phyloP scores from a whole-genome alignment of 139 green algal species.

The Auxenochlorella pyrenoidosa region DNA sequence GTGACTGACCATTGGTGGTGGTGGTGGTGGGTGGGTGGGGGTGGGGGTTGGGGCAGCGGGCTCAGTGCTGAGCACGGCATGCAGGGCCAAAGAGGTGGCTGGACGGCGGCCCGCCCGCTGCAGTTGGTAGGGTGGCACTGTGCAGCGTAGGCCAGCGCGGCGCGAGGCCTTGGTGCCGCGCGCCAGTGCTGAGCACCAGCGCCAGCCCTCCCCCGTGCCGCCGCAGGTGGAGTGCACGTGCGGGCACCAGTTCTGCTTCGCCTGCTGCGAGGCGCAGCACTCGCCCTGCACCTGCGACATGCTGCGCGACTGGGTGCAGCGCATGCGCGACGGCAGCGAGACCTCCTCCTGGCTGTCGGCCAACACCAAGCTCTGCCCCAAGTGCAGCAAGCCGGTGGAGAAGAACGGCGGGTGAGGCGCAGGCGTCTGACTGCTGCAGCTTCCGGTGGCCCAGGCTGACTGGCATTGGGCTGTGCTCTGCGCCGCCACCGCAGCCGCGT shows the following conservation, averaged over 20 bases:
- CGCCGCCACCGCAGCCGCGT: too few relatives aligned
- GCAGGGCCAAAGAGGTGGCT: background rate
- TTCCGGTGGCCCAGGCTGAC: too few relatives aligned
- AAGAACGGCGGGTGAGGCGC: constrained; percentile 81
- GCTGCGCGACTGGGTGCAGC: constrained; percentile 84
- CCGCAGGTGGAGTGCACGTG: constrained; percentile 68
- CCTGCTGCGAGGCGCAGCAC: constrained; percentile 81
- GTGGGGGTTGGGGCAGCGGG: background rate
- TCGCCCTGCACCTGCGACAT: constrained; percentile 91
- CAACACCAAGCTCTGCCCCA: constrained; percentile 88
- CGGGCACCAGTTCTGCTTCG: constrained; percentile 88
- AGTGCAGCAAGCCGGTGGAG: constrained; percentile 85
- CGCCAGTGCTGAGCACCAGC: background rate
- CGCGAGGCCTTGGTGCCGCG: too few relatives aligned
- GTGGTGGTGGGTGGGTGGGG: background rate
- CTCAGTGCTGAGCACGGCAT: background rate
- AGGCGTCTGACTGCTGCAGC: background rate
- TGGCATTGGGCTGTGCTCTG: too few relatives aligned
- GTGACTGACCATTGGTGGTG: too few relatives aligned
- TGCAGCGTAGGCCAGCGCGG: background rate
- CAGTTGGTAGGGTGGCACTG: too few relatives aligned
- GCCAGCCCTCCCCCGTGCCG: background rate
- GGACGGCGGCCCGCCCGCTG: too few relatives aligned
- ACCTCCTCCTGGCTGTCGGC: constrained; percentile 46
- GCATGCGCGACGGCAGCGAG: constrained; percentile 88